Evolutionary conservation across 2,329 filamentous ascomycete species (phyloP).

Genomic region (Aciculosporium take): DNA sequence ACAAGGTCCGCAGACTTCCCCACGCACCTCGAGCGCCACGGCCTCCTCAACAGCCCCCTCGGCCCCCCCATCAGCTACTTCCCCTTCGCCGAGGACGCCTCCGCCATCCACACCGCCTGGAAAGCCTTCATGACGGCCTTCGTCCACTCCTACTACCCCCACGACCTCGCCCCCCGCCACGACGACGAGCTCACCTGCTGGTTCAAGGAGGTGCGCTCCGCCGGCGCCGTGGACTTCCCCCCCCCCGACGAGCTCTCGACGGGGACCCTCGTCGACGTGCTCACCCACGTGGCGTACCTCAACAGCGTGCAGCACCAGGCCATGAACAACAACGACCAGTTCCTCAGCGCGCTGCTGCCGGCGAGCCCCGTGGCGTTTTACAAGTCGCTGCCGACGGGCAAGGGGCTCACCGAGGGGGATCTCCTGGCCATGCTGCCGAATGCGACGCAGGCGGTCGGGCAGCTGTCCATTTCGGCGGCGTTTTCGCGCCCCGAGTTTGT

Average conservation of each 20-base stretch:
- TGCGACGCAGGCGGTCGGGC: slow-evolving; percentile 17
- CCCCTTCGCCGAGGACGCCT: slow-evolving; percentile 30
- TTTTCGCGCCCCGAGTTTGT: slow-evolving; percentile 27
- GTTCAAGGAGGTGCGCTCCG: slow-evolving; percentile 25
- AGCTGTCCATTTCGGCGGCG: slow-evolving; percentile 22
- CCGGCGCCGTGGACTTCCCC: slow-evolving; percentile 28
- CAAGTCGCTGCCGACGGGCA: slow-evolving; percentile 21
- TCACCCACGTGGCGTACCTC: slow-evolving; percentile 22
- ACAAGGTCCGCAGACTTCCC: slow-evolving; percentile 24
- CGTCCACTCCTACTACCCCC: slow-evolving; percentile 29
- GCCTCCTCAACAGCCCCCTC: slow-evolving; percentile 22
- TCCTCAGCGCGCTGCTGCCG: slow-evolving; percentile 23
- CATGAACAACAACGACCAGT: slow-evolving; percentile 27
- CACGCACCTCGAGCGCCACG: slow-evolving; percentile 22
- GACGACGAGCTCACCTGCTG: slow-evolving; percentile 31
- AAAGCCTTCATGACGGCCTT: slow-evolving; percentile 24
- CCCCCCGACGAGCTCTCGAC: slow-evolving; percentile 9
- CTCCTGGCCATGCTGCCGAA: slow-evolving; percentile 22
- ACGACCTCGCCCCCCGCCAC: slow-evolving; percentile 15
- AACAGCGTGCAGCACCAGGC: slow-evolving; percentile 22
- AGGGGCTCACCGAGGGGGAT: slow-evolving; percentile 20
- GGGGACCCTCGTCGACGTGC: slow-evolving; percentile 22
- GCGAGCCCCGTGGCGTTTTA: slow-evolving; percentile 29
- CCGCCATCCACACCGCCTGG: slow-evolving; percentile 21
- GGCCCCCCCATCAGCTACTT: slow-evolving; percentile 26